Base-by-base conservation (phyloP, 805 yeast genomes). In the Saccharomycopsis lassenensis region DNA sequence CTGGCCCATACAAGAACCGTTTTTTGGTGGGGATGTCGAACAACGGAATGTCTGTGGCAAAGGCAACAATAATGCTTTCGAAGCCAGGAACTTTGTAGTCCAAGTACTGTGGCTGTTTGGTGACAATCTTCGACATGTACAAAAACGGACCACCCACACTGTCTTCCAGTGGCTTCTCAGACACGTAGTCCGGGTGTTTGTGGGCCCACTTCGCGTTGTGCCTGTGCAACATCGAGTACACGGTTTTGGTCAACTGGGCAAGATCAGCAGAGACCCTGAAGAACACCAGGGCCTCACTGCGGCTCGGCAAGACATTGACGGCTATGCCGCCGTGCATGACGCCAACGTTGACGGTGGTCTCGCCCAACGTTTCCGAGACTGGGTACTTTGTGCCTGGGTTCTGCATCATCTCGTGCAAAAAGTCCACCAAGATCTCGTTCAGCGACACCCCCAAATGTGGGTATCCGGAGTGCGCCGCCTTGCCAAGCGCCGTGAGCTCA, bases 381-480 rank as follows among this genome's bases (percentile, higher is more conserved):
- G 86, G 84, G 48, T 64, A 66, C 4, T 65, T 55, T 59, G 45
- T 6, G 31, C 10, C n/a, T 18, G 19, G 15, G 20, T 23, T 17
- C 20, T 56, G 49, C 22, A 66, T 52, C 27, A 78, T 51, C 2
- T 63, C 59, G 47, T 64, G 48, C 52, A 77, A 59, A 1, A 69
- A 56, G 17, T 71, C 69, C 34, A 78, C 56, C 29, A 77, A 52
- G 39, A 67, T 68, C 35, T 67, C 69, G 34, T 71, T 68, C 2
- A 86, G 82, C 41, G 71, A 72, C 36, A 74, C 53, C 3, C 86
- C 86, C 26, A 73, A 57, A 32, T 77, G 69, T 6, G 87, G 87
- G 52, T 77, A 76, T 1, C 84, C 84, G 2, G 78, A 70, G 49
- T 78, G 86, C 3, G 74, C 58, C 2, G 82, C 69, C 37, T 63